A percentile compares a stretch with the other conserved stretches of the same genome.
Evolutionary conservation across 2,329 filamentous ascomycete genomes (phyloP).

Genomic region (Geosmithia morbida): DNA sequence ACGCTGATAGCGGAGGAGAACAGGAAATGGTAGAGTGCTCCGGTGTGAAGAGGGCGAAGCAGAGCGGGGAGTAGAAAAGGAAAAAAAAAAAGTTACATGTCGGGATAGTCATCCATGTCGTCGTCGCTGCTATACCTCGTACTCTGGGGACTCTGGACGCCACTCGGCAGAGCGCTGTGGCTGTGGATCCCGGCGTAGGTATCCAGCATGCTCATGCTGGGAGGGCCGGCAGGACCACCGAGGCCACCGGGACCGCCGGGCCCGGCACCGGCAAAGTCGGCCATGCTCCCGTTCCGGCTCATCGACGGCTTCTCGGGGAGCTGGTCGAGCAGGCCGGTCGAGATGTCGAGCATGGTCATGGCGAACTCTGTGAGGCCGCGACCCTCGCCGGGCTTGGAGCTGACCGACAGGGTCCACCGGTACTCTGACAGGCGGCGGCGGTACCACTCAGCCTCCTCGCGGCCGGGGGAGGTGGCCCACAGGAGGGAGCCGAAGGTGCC

Average conservation of each 20-base stretch:
- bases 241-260: no score
- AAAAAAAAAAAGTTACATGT: neutral
- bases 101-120: conserved; percentile 31
- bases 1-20: no score
- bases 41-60: no score
- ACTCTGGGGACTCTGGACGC: conserved; percentile 33
- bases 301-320: conserved; percentile 58
- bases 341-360: conserved; percentile 65
- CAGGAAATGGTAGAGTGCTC: no score
- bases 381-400: conserved; percentile 53
- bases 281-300: conserved; percentile 36
- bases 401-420: conserved; percentile 84
- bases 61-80: neutral
- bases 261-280: conserved; percentile 25
- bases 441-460: conserved; percentile 90
- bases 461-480: conserved; percentile 75
- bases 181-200: conserved; percentile 26
- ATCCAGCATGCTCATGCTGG: conserved; percentile 16
- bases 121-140: conserved; percentile 40
- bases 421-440: conserved; percentile 75
- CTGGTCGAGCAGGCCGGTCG: conserved; percentile 52
- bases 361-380: conserved; percentile 51
- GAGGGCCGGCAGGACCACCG: conserved; percentile 16
- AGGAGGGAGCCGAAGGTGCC: conserved; percentile 85
- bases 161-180: conserved; percentile 31